A percentile compares a stretch with the other conserved stretches of the same genome.
These are phyloP conservation scores for Flaveria ramosissima DNA, from an alignment of 129 eudicot species.

Conservation along the genomic window DNA sequence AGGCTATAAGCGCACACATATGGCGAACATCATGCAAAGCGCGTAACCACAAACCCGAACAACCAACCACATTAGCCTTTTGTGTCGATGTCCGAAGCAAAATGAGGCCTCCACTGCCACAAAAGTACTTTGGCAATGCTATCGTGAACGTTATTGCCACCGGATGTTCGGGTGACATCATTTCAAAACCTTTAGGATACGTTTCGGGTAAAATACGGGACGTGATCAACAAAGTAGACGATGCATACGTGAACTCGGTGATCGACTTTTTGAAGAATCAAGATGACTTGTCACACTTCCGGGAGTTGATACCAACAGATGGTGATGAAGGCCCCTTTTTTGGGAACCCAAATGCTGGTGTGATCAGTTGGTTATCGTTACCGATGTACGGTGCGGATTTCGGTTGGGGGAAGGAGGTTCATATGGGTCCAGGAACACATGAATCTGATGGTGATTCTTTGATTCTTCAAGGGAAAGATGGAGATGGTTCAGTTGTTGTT, in stretches of 20 bases:
- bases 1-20: conserved; percentile 50
- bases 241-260: conserved; percentile 43
- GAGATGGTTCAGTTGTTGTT: conserved; percentile 42
- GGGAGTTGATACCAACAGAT: conserved; percentile 33
- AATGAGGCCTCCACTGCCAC: conserved; percentile 57
- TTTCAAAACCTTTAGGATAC: conserved; percentile 40
- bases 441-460: conserved; percentile 45
- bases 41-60: conserved; percentile 45
- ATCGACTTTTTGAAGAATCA: conserved; percentile 50
- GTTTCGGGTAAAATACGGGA: conserved; percentile 47
- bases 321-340: conserved; percentile 28
- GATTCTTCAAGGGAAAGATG: conserved; percentile 42
- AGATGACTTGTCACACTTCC: conserved; percentile 38
- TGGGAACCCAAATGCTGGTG: conserved; percentile 55
- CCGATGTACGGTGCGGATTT: conserved; percentile 54
- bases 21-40: conserved; percentile 62
- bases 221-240: conserved; percentile 43
- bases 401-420: conserved; percentile 64
- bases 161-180: conserved; percentile 45
- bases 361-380: conserved; percentile 54
- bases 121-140: conserved; percentile 61
- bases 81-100: conserved; percentile 43
- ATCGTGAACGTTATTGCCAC: conserved; percentile 45
- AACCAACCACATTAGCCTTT: conserved; percentile 36
- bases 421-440: conserved; percentile 49